These are phyloP conservation scores for Arctostaphylos glauca DNA, from an alignment of 148 eudicot species.

Conservation along the genomic window DNA sequence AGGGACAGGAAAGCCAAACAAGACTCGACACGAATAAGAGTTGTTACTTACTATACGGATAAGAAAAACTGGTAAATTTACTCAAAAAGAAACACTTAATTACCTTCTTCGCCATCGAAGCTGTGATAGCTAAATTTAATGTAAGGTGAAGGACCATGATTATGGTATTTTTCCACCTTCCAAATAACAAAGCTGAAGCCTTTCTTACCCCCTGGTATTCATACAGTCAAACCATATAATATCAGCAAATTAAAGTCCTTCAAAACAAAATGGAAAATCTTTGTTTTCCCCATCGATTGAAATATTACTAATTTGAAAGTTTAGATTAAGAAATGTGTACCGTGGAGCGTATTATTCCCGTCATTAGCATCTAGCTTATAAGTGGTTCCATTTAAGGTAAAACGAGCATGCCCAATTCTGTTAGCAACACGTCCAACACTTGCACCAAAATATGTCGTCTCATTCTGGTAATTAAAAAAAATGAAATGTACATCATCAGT, in stretches of 20 bases:
- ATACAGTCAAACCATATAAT: neutral
- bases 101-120: constrained; percentile 70
- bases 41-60: too few species aligned
- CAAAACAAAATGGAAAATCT: neutral
- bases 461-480: constrained; percentile 39
- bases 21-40: too few species aligned
- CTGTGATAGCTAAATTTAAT: constrained; percentile 60
- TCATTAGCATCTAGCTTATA: constrained; percentile 66
- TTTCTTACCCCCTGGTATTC: constrained; percentile 53
- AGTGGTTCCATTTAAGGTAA: constrained; percentile 47
- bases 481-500: neutral
- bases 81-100: neutral
- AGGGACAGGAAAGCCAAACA: too few species aligned
- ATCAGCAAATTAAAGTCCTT: neutral
- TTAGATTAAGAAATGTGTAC: constrained; percentile 27
- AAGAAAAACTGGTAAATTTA: too few species aligned
- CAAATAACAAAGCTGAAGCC: constrained; percentile 63
- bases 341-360: constrained; percentile 59
- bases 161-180: constrained; percentile 49
- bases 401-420: constrained; percentile 67
- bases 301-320: neutral
- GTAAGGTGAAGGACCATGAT: constrained; percentile 37
- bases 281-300: neutral
- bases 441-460: constrained; percentile 56
- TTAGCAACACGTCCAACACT: constrained; percentile 78